Evolutionary conservation across 306 rosid species (phyloP).

Genomic region (Datisca glomerata): DNA sequence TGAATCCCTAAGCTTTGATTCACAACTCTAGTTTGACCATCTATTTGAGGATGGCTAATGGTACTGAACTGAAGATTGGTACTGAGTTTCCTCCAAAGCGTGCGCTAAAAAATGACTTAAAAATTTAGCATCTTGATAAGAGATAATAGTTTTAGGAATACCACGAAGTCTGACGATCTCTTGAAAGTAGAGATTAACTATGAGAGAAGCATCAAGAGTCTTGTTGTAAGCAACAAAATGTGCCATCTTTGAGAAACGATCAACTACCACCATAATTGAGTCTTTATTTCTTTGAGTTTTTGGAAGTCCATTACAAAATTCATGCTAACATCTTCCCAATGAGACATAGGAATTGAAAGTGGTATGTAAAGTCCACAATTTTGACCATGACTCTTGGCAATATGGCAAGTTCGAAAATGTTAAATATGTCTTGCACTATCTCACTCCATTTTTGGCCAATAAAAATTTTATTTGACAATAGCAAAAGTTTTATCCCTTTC

Average conservation of each 20-base stretch:
- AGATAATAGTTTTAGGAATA: no score
- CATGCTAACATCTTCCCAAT: not conserved
- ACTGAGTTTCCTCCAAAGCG: no score
- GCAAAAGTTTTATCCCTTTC: not conserved
- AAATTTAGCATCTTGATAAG: no score
- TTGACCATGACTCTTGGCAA: not conserved
- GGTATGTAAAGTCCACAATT: not conserved
- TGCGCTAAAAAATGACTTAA: no score
- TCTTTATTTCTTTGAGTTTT: no score
- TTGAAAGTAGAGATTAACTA: no score
- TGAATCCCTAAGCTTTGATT: not conserved
- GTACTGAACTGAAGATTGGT: no score
- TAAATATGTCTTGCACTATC: not conserved
- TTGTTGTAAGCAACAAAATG: no score
- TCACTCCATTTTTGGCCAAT: not conserved
- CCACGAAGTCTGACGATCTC: no score
- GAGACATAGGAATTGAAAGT: not conserved
- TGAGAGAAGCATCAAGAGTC: no score
- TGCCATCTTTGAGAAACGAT: no score
- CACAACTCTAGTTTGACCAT: not conserved
- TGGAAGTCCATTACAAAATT: not conserved
- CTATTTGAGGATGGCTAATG: not conserved
- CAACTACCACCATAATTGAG: no score
- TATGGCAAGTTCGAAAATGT: not conserved
- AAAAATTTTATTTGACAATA: not conserved